Conservation (phyloP, 2,329 filamentous ascomycete species). For the Fusarium foetens region DNA sequence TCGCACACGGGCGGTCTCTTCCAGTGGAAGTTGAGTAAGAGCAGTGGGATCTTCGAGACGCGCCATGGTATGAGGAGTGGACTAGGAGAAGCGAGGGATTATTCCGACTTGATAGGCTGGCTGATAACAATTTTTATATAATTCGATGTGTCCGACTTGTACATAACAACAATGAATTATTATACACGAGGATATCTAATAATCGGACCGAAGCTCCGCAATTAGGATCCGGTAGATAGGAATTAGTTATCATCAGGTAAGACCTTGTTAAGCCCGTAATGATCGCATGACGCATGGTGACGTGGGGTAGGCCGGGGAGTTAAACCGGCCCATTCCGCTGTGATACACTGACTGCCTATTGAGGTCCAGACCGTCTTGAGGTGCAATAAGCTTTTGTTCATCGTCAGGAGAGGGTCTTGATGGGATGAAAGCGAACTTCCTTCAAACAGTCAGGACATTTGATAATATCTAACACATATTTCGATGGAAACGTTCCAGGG, state of each 20-base stretch:
- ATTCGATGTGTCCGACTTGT: not conserved
- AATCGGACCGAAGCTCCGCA: not conserved
- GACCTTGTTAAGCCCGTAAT: not conserved
- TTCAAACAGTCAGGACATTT: too few species aligned
- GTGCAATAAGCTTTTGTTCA: not conserved
- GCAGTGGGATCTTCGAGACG: not conserved
- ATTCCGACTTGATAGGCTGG: not conserved
- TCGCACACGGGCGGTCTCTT: not conserved
- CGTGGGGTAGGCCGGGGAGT: not conserved
- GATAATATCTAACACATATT: too few species aligned
- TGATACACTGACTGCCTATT: too few species aligned
- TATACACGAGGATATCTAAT: not conserved
- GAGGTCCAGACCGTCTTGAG: too few species aligned
- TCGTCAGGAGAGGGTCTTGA: not conserved
- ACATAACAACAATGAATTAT: not conserved
- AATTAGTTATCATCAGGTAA: not conserved
- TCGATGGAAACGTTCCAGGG: too few species aligned
- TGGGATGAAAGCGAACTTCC: too few species aligned
- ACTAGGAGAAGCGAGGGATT: not conserved
- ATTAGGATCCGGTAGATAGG: not conserved
- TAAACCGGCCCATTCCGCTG: not conserved
- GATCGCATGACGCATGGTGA: not conserved
- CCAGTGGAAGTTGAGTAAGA: not conserved
- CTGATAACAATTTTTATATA: not conserved
- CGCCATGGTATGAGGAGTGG: not conserved